Percentiles rank a stretch among this genome's conserved stretches.
phyloP scores from a whole-genome alignment of 495 filamentous ascomycete species.

The Penicillium herquei region DNA sequence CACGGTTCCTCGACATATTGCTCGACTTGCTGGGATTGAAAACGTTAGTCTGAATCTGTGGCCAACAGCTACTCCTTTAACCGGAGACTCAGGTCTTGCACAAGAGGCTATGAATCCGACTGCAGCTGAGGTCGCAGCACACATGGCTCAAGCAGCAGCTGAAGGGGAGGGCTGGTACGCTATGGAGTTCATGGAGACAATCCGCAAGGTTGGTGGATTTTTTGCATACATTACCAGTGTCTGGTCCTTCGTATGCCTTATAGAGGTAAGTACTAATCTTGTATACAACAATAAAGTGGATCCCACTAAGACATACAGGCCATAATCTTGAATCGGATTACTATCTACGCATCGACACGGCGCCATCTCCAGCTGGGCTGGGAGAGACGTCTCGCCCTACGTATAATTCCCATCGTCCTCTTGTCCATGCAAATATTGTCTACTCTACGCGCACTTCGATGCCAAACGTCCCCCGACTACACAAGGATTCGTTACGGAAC shows the following conservation, averaged over 20 bases:
- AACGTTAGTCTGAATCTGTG: conserved; percentile 26
- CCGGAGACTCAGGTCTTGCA: conserved; percentile 19
- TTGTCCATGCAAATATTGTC: conserved; percentile 58
- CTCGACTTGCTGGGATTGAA: conserved; percentile 29
- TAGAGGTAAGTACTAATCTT: conserved; percentile 54
- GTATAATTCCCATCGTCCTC: conserved; percentile 72
- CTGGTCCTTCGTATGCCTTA: conserved; percentile 86
- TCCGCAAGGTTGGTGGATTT: conserved; percentile 73
- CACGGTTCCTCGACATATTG: conserved; percentile 37
- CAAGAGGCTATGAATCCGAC: conserved; percentile 26
- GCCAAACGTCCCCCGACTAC: conserved; percentile 84
- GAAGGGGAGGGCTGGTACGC: conserved; percentile 32
- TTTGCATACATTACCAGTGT: conserved; percentile 91
- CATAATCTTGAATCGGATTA: conserved; percentile 84
- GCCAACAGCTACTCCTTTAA: conserved; percentile 19
- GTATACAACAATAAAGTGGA: neutral
- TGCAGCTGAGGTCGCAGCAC: conserved; percentile 30
- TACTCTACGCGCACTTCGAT: conserved; percentile 82
- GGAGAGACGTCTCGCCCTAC: conserved; percentile 68
- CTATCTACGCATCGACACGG: conserved; percentile 87
- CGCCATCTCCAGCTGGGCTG: conserved; percentile 70
- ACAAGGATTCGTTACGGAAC: conserved; percentile 70
- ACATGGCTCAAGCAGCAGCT: conserved; percentile 26
- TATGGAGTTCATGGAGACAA: conserved; percentile 36
- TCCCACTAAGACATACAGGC: conserved; percentile 46